phyloP scores from a whole-genome alignment of 805 yeast genomes.

The Nakazawaea peltata region DNA sequence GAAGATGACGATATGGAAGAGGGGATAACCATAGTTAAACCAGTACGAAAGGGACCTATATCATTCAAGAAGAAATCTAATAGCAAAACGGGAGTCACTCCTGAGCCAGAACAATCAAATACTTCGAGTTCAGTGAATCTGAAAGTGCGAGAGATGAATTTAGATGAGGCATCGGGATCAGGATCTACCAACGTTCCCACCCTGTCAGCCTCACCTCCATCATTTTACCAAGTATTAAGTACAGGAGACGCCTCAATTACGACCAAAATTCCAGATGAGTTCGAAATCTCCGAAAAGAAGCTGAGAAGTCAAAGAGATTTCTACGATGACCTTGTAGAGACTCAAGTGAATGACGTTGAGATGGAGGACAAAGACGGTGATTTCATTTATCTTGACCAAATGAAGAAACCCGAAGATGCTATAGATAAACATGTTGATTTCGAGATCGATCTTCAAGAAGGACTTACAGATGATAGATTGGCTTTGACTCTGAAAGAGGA shows the following conservation, averaged over 20 bases:
- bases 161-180: too few species aligned
- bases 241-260: background rate
- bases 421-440: constrained; percentile 11
- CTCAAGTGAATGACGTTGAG: constrained; percentile 2
- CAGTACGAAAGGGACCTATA: too few species aligned
- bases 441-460: constrained; percentile 16
- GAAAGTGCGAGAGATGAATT: too few species aligned
- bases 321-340: constrained; percentile 4
- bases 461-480: constrained; percentile 19
- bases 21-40: too few species aligned
- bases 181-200: too few species aligned
- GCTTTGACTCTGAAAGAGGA: constrained; percentile 21
- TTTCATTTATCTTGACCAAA: constrained; percentile 3
- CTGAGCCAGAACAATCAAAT: too few species aligned
- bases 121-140: too few species aligned
- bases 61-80: too few species aligned
- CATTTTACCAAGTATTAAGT: background rate
- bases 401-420: constrained; percentile 1
- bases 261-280: constrained; percentile 14
- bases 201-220: too few species aligned
- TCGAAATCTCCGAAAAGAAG: constrained; percentile 14
- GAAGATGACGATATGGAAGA: too few species aligned
- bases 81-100: too few species aligned
- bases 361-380: constrained; percentile 11
- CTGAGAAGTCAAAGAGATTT: constrained; percentile 15